A percentile compares a stretch with the other conserved stretches of the same genome.
Conservation (phyloP, 768 basidiomycete species). For the Mycena haematopus region DNA sequence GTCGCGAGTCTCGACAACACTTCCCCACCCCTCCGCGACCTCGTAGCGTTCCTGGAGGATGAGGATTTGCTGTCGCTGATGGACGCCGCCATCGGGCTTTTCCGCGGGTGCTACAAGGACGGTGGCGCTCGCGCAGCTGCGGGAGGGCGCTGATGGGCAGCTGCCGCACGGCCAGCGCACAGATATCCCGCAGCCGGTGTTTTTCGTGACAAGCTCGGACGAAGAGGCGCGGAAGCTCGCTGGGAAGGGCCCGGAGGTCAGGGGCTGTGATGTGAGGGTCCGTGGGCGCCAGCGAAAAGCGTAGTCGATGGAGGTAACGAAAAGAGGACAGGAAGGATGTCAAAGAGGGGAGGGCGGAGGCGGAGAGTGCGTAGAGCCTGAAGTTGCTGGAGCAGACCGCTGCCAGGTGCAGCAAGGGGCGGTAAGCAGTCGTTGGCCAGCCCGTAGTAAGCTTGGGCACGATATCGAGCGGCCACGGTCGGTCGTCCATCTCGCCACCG, state of each 20-base stretch:
- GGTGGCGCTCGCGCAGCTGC: not conserved
- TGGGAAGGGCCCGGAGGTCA: not conserved
- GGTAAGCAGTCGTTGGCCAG: too few species aligned
- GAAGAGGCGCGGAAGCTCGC: not conserved
- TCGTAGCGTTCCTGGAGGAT: not conserved
- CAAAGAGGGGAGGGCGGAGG: too few species aligned
- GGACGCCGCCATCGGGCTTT: not conserved
- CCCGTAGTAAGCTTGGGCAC: too few species aligned
- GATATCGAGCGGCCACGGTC: too few species aligned
- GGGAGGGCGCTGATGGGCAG: not conserved
- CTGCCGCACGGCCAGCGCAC: not conserved
- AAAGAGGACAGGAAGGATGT: too few species aligned
- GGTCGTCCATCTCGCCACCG: too few species aligned
- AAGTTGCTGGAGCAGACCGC: too few species aligned
- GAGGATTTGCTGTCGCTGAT: not conserved
- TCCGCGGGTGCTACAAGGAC: not conserved
- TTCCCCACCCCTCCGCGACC: not conserved
- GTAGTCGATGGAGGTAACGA: too few species aligned
- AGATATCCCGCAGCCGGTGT: slow-evolving; percentile 1
- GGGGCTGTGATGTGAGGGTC: not conserved
- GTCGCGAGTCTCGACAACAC: not conserved
- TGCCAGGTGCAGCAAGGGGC: too few species aligned
- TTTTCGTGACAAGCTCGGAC: slow-evolving; percentile 3
- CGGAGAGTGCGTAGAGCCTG: too few species aligned
- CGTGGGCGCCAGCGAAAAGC: too few species aligned